These are phyloP conservation scores for Neonectria faginata DNA, from an alignment of 2,329 filamentous ascomycete species.

Conservation along the genomic window DNA sequence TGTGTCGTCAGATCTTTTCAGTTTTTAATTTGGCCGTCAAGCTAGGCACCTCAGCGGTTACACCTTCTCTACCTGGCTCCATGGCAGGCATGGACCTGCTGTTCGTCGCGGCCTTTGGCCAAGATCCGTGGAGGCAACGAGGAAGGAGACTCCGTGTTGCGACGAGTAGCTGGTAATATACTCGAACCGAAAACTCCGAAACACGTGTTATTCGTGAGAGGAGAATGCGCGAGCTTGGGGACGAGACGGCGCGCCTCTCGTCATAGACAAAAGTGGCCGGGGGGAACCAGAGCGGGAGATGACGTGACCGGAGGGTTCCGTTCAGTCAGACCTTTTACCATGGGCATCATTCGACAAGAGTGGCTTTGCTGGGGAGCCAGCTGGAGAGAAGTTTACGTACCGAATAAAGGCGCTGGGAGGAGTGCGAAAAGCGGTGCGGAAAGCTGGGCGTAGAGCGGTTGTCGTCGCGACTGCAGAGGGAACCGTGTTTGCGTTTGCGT, in stretches of 20 bases:
- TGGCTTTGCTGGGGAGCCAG: conserved; percentile 8
- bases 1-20: conserved; percentile 79
- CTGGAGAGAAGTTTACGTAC: conserved; percentile 32
- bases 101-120: conserved; percentile 72
- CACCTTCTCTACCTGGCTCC: conserved; percentile 44
- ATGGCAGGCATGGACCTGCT: conserved; percentile 43
- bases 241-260: conserved; percentile 31
- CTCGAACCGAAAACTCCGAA: conserved; percentile 32
- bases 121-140: conserved; percentile 57
- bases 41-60: conserved; percentile 64
- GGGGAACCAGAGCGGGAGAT: conserved; percentile 36
- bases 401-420: conserved; percentile 7
- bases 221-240: conserved; percentile 24
- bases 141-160: conserved; percentile 66
- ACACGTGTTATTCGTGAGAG: conserved; percentile 30
- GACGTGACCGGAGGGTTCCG: conserved; percentile 60
- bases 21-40: conserved; percentile 67
- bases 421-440: conserved; percentile 12
- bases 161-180: conserved; percentile 47
- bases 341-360: conserved; percentile 62
- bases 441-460: conserved; percentile 10
- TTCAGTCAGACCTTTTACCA: conserved; percentile 76
- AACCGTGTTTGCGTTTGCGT: conserved; percentile 1
- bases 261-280: conserved; percentile 27
- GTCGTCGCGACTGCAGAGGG: not conserved